Conservation (phyloP, 768 basidiomycete genomes). For the Rhizopogon roseolus region DNA sequence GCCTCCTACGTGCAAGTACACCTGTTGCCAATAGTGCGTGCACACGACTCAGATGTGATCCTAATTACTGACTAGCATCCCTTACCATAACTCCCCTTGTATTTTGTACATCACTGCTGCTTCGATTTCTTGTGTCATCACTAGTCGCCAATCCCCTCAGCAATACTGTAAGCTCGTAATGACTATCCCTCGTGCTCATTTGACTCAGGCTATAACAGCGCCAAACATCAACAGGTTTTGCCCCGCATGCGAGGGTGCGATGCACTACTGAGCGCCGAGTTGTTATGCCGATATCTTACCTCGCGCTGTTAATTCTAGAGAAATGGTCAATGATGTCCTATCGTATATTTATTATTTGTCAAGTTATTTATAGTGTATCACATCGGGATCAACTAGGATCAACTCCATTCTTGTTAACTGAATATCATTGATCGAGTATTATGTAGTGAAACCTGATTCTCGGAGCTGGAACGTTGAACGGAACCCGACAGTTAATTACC, state of each 20-base stretch:
- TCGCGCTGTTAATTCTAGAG: slow-evolving; percentile 9
- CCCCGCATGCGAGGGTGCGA: slow-evolving; percentile 32
- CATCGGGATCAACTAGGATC: slow-evolving; percentile 5
- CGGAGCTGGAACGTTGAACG: not conserved
- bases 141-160: slow-evolving; percentile 40
- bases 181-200: not conserved
- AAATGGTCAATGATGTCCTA: slow-evolving; percentile 4
- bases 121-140: not conserved
- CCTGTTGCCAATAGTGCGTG: slow-evolving; percentile 48
- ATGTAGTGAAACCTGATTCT: not conserved
- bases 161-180: slow-evolving; percentile 36
- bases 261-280: slow-evolving; percentile 15
- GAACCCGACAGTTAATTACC: not conserved
- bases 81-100: not conserved
- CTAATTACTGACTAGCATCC: not conserved
- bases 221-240: slow-evolving; percentile 38
- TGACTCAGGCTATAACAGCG: slow-evolving; percentile 22
- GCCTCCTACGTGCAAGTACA: slow-evolving; percentile 37
- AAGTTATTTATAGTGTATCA: slow-evolving; percentile 7
- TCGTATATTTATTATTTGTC: slow-evolving; percentile 19
- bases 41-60: not conserved
- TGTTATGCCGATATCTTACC: slow-evolving; percentile 1
- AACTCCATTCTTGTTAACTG: slow-evolving; percentile 17
- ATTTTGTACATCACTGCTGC: not conserved
- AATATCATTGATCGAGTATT: slow-evolving; percentile 7